Conservation (phyloP, 78 protist species). For the Isochrysis galbana region DNA sequence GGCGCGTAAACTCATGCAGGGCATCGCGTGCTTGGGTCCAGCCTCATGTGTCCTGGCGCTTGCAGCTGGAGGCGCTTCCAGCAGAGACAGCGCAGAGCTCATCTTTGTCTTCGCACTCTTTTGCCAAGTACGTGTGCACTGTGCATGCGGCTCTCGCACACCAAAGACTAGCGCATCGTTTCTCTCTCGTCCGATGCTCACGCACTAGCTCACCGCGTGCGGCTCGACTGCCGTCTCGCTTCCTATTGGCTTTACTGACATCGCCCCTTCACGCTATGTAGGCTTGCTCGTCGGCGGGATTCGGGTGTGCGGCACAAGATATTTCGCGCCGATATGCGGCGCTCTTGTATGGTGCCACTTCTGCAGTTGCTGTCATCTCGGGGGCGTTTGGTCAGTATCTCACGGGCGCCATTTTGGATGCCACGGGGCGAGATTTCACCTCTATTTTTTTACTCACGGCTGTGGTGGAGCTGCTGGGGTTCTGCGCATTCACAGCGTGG, state of each 20-base stretch:
- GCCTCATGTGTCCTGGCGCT: neutral
- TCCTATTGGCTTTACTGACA: no score
- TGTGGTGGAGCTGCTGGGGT: neutral
- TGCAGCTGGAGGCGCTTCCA: neutral
- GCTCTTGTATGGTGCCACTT: neutral
- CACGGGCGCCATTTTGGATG: neutral
- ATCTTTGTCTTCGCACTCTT: neutral
- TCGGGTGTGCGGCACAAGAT: constrained; percentile 18
- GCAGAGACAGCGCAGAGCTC: neutral
- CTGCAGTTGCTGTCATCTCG: neutral
- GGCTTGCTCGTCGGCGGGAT: neutral
- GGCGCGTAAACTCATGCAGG: neutral
- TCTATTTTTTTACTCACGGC: neutral
- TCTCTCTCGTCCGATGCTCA: no score
- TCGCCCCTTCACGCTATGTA: no score
- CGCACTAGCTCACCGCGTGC: no score
- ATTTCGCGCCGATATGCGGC: neutral
- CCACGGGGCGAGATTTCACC: neutral
- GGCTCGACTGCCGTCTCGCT: no score
- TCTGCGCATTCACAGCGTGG: neutral
- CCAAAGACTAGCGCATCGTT: no score
- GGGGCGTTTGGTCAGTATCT: constrained; percentile 8
- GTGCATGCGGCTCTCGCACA: no score
- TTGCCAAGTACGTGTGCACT: no score
- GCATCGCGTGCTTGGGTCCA: neutral